Evolutionary conservation across 2,329 filamentous ascomycete genomes (phyloP).

Genomic region (Pestalotiopsis sp.): DNA sequence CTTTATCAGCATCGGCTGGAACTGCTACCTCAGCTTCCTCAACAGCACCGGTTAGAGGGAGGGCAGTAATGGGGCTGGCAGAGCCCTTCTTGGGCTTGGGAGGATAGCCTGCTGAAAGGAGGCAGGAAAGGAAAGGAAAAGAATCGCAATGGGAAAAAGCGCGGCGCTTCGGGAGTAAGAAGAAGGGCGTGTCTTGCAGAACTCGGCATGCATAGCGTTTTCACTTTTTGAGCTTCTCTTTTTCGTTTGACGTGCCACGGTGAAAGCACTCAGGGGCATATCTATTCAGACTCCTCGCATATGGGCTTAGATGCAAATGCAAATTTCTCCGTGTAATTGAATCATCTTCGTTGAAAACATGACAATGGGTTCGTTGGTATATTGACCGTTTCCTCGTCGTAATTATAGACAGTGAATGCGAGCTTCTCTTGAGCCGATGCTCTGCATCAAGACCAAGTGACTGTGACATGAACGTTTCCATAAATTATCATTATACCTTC

Average conservation of each 20-base stretch:
- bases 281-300: background rate
- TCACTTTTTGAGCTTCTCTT: background rate
- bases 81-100: background rate
- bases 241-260: background rate
- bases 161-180: background rate
- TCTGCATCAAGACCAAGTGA: background rate
- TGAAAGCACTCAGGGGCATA: background rate
- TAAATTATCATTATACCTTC: background rate
- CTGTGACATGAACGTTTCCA: background rate
- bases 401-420: conserved; percentile 5
- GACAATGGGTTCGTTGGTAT: background rate
- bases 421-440: background rate
- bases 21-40: conserved; percentile 65
- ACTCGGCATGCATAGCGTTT: background rate
- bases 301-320: background rate
- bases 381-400: background rate
- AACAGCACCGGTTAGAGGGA: conserved; percentile 42
- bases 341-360: background rate
- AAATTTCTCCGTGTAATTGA: background rate
- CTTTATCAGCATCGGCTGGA: conserved; percentile 70
- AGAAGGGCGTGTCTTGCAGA: background rate
- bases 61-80: background rate
- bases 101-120: background rate
- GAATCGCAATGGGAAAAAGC: background rate
- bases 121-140: background rate